Percentiles rank a stretch among this genome's conserved stretches.
Conservation (phyloP, 345 rosid genomes). For the Clarkia xantiana region DNA sequence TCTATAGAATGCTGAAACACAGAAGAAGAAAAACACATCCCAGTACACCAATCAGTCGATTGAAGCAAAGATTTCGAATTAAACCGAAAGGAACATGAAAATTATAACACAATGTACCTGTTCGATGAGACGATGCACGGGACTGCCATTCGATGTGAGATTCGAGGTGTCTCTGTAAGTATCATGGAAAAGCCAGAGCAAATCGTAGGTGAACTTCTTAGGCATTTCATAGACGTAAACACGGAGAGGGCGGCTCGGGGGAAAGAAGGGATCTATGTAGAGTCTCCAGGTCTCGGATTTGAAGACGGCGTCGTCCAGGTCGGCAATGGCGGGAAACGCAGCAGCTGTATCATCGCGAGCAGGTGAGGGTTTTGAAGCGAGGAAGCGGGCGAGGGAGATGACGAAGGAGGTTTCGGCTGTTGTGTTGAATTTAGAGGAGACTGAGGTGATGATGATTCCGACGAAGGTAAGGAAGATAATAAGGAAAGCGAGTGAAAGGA, state of each 20-base stretch:
- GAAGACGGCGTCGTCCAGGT: slow-evolving; percentile 31
- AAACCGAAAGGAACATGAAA: neutral
- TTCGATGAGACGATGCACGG: slow-evolving; percentile 86
- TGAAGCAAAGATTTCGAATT: neutral
- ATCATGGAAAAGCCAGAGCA: slow-evolving; percentile 56
- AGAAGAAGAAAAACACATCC: slow-evolving; percentile 7
- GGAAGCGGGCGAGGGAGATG: slow-evolving; percentile 52
- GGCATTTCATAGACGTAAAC: slow-evolving; percentile 94
- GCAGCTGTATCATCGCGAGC: slow-evolving; percentile 28
- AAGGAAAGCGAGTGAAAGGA: slow-evolving; percentile 16
- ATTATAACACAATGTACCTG: slow-evolving; percentile 26
- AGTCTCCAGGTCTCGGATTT: slow-evolving; percentile 30
- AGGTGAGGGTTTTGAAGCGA: slow-evolving; percentile 18
- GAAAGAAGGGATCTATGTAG: slow-evolving; percentile 30
- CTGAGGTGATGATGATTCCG: slow-evolving; percentile 10
- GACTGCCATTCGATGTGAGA: slow-evolving; percentile 95
- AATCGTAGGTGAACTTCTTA: slow-evolving; percentile 63
- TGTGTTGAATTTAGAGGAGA: slow-evolving; percentile 12
- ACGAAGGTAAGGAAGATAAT: slow-evolving; percentile 13
- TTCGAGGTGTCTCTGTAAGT: slow-evolving; percentile 59
- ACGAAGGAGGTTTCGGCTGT: slow-evolving; percentile 43
- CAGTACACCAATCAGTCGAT: no score
- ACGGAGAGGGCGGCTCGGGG: slow-evolving; percentile 39
- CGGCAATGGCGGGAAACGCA: slow-evolving; percentile 7
- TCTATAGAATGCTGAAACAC: slow-evolving; percentile 65